Base-by-base conservation (phyloP, 257 asterid genomes). In the Scutellaria barbata region DNA sequence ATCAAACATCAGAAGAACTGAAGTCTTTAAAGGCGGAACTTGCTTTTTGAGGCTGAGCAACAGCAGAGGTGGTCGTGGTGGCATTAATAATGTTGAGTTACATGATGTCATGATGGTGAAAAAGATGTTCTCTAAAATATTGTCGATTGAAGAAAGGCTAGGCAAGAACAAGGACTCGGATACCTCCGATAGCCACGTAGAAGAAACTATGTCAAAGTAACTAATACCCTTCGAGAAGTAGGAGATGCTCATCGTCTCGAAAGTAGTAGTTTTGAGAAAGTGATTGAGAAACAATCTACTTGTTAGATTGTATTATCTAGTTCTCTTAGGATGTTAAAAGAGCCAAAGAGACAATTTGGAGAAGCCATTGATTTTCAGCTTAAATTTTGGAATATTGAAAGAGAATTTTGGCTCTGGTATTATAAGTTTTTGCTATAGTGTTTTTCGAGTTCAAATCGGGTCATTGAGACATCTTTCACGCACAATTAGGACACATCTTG, bases 21-120 rank as follows among this genome's bases (percentile, higher is more conserved):
- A 88, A 82, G 71, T 82, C 91, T 35, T 81, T 90, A 69, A 86
- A 77, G 68, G 83, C 83, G 13, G 90, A 83, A 77, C 77, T 90
- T 11, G 84, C 88, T 20, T 79, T 73, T 68, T 86, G 37, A 88
- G 83, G 76, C 51, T 90, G 73, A 81, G 62, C 61, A 82, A 81
- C 30, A 45, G 12, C 8, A 30, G 30, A 16, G 62, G 81, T 12
- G 66, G 25, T 5, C 39, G 63, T 12, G 79, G 51, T 0, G 61
- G 71, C 4, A 18, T n/a, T 5, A 74, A 52, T 17, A 74, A 71
- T 66, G 22, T 66, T 8, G 81, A 79, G 52, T 45, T n/a, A n/a
- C n/a, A n/a, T 56, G 35, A 30, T 30, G 35, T 30, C 35, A 4
- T 2, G 35, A 30, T 30, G 35, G 35, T 1, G 35, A 30, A 30